Percentiles rank a stretch among this genome's conserved stretches.
phyloP scores from a whole-genome alignment of 1,139 yeast genomes.

The Pichia terricola region DNA sequence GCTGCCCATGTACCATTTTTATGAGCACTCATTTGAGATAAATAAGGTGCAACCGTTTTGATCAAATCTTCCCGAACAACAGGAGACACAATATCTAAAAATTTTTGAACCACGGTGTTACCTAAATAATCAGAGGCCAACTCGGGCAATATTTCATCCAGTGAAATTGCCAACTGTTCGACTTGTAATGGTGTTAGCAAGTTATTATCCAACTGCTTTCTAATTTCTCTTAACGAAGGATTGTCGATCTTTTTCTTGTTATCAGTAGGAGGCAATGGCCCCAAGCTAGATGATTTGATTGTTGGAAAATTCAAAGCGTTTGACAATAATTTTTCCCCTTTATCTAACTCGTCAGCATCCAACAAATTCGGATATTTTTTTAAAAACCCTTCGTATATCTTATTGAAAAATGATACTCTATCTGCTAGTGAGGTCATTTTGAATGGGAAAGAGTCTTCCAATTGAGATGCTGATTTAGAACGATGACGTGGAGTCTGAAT shows the following conservation, averaged over 20 bases:
- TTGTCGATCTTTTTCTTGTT: slow-evolving; percentile 68
- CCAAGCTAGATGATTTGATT: slow-evolving; percentile 37
- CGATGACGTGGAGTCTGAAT: not conserved
- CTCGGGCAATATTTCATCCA: slow-evolving; percentile 86
- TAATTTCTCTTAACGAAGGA: slow-evolving; percentile 58
- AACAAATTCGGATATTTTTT: slow-evolving; percentile 7
- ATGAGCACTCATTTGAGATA: slow-evolving; percentile 90
- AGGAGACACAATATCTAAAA: slow-evolving; percentile 66
- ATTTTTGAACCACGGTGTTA: slow-evolving; percentile 87
- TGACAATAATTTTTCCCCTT: slow-evolving; percentile 25
- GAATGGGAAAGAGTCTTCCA: slow-evolving; percentile 6
- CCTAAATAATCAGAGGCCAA: slow-evolving; percentile 90
- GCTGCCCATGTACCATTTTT: slow-evolving; percentile 99
- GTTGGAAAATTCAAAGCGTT: slow-evolving; percentile 31
- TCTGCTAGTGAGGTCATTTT: not conserved
- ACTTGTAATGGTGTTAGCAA: slow-evolving; percentile 42
- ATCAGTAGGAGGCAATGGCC: slow-evolving; percentile 62
- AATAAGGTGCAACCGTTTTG: slow-evolving; percentile 63
- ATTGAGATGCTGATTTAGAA: slow-evolving; percentile 3
- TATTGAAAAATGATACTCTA: no score
- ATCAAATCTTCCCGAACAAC: slow-evolving; percentile 75
- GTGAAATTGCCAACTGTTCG: slow-evolving; percentile 75
- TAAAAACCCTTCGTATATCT: slow-evolving; percentile 9
- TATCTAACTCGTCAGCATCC: slow-evolving; percentile 12
- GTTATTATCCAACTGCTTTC: slow-evolving; percentile 40